Conservation (phyloP, 2,329 filamentous ascomycete genomes). For the Alternaria novae-zelandiae region DNA sequence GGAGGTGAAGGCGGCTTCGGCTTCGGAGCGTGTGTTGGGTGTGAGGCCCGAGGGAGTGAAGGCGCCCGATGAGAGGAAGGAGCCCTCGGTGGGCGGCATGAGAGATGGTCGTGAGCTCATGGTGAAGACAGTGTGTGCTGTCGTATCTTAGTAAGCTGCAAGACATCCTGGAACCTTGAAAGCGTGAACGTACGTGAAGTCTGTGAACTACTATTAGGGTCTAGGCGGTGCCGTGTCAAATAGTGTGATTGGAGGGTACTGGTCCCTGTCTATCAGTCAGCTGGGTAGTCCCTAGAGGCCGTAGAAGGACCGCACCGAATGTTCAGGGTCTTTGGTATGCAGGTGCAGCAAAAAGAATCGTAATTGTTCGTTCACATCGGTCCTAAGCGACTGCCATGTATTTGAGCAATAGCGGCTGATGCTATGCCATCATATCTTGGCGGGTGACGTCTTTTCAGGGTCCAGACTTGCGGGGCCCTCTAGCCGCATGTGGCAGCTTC, state of each 20-base stretch:
- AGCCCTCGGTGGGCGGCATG: conserved; percentile 26
- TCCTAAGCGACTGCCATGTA: conserved; percentile 4
- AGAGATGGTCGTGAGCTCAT: conserved; percentile 28
- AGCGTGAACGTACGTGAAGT: background rate
- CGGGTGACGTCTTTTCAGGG: conserved; percentile 21
- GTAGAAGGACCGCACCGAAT: background rate
- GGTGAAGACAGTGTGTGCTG: background rate
- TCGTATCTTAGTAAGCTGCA: background rate
- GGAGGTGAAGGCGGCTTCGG: conserved; percentile 40
- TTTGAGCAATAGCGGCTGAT: conserved; percentile 10
- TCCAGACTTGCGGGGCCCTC: conserved; percentile 18
- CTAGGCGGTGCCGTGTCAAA: background rate
- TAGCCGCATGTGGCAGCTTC: conserved; percentile 6
- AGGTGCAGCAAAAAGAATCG: background rate
- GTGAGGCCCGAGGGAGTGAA: conserved; percentile 44
- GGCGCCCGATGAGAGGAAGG: conserved; percentile 23
- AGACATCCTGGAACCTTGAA: background rate
- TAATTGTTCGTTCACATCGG: background rate
- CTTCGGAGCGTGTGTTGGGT: conserved; percentile 45
- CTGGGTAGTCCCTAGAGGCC: background rate
- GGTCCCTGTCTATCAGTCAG: conserved; percentile 1
- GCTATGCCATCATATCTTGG: conserved; percentile 22
- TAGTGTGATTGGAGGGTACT: background rate
- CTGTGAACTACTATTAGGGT: background rate
- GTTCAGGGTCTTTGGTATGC: background rate